Conservation (phyloP, 139 green algal genomes). For the Chlorella sorokiniana region DNA sequence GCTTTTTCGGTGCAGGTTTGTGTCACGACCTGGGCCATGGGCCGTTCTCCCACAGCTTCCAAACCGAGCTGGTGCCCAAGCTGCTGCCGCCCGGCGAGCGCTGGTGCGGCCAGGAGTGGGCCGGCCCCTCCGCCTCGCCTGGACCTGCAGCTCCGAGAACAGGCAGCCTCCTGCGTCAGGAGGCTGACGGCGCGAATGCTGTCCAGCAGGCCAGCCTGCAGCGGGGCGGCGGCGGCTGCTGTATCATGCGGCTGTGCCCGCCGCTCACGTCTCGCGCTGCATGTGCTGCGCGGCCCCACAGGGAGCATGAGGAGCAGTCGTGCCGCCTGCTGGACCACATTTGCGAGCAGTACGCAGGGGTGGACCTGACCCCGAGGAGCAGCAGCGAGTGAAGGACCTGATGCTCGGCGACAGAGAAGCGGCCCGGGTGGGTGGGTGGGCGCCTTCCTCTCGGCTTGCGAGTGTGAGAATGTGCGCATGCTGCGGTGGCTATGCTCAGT, state of each 20-base stretch:
- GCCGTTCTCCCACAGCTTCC: slow-evolving; percentile 6
- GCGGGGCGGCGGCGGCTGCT: too few species aligned
- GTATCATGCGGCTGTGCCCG: too few species aligned
- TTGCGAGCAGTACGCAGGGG: not conserved
- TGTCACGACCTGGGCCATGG: slow-evolving; percentile 91
- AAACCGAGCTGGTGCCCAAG: slow-evolving; percentile 57
- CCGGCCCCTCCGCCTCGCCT: not conserved
- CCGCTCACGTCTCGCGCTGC: not conserved
- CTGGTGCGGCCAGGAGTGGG: not conserved
- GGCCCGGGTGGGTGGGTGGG: not conserved
- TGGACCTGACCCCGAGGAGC: not conserved
- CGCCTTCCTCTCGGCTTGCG: too few species aligned
- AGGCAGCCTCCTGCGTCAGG: not conserved
- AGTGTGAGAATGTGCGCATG: too few species aligned
- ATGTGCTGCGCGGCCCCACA: not conserved
- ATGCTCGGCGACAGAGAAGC: not conserved
- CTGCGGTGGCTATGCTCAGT: too few species aligned
- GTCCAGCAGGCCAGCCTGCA: too few species aligned
- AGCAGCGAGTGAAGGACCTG: slow-evolving; percentile 22
- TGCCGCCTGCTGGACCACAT: slow-evolving; percentile 30
- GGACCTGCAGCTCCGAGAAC: not conserved
- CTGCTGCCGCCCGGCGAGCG: slow-evolving; percentile 4
- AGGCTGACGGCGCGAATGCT: not conserved
- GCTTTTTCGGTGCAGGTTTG: slow-evolving; percentile 70
- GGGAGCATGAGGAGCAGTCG: slow-evolving; percentile 32